These are phyloP conservation scores for Trypanosoma theileri DNA, from an alignment of 208 protist species.

Conservation along the genomic window DNA sequence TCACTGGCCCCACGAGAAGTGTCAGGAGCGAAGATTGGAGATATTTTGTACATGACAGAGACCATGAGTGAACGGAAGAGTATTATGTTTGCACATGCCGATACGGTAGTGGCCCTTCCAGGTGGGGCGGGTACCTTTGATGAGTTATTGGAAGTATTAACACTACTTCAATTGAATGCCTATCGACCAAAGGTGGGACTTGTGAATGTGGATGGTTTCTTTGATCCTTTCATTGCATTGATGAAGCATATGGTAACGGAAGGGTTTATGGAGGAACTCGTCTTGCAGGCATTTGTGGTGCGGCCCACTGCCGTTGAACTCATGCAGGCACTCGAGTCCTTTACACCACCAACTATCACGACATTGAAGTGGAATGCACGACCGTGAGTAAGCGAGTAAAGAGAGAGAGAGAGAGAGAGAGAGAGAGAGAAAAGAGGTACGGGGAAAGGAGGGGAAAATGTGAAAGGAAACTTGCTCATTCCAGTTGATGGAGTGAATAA, in stretches of 20 bases:
- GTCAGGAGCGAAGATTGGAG: constrained; percentile 52
- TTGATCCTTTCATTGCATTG: constrained; percentile 57
- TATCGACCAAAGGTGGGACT: constrained; percentile 75
- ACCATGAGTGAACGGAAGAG: constrained; percentile 88
- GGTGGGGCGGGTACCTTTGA: constrained; percentile 85
- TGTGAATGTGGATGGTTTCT: constrained; percentile 72
- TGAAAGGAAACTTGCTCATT: no score
- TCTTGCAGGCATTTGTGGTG: constrained; percentile 49
- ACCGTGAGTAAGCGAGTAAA: constrained; percentile 30
- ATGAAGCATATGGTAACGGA: constrained; percentile 59
- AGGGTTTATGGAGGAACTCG: constrained; percentile 55
- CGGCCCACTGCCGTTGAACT: constrained; percentile 43
- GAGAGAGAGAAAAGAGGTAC: constrained; percentile 14
- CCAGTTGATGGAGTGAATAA: no score
- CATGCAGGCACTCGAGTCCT: constrained; percentile 46
- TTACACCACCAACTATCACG: constrained; percentile 32
- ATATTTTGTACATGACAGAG: constrained; percentile 55
- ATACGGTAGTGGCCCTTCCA: constrained; percentile 70
- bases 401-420: not conserved
- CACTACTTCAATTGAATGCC: constrained; percentile 77
- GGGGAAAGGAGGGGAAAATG: not conserved
- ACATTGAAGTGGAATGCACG: constrained; percentile 46
- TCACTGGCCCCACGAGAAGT: constrained; percentile 57
- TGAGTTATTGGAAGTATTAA: constrained; percentile 81
- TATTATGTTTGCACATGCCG: constrained; percentile 76